phyloP scores from a whole-genome alignment of 2,329 filamentous ascomycete species.

The Sclerotiophoma versabilis region DNA sequence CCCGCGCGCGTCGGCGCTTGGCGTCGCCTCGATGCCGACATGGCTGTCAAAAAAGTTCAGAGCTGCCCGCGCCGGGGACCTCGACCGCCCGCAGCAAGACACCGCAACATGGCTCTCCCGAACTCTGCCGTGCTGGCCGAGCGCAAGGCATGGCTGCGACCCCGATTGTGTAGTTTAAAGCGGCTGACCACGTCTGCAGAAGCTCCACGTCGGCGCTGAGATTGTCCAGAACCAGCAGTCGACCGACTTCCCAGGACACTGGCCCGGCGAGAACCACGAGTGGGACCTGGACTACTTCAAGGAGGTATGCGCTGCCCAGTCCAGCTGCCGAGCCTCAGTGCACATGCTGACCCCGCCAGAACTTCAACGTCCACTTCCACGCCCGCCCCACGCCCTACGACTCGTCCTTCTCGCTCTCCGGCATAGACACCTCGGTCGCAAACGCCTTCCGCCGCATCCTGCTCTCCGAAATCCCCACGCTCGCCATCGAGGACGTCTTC shows the following conservation, averaged over 20 bases:
- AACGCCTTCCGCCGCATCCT: conserved; percentile 98
- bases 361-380: conserved; percentile 81
- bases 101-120: conserved; percentile 52
- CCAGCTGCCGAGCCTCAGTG: not conserved
- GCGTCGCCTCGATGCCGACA: conserved; percentile 17
- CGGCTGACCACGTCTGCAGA: conserved; percentile 58
- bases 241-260: conserved; percentile 91
- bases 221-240: conserved; percentile 89
- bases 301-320: conserved; percentile 50
- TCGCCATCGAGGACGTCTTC: conserved; percentile 93
- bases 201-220: conserved; percentile 86
- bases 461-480: conserved; percentile 89
- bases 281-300: conserved; percentile 80
- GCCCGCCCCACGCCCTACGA: conserved; percentile 74
- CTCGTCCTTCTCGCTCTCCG: conserved; percentile 87
- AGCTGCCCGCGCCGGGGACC: conserved; percentile 23
- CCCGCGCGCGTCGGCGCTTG: conserved; percentile 32
- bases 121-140: conserved; percentile 63
- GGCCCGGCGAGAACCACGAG: conserved; percentile 82
- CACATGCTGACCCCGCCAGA: conserved; percentile 47
- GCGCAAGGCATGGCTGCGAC: conserved; percentile 62
- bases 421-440: conserved; percentile 89
- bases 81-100: conserved; percentile 10
- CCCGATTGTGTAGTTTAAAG: not conserved
- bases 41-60: conserved; percentile 11